Base-by-base conservation (phyloP, 306 rosid species). In the Vigna trinervia region DNA sequence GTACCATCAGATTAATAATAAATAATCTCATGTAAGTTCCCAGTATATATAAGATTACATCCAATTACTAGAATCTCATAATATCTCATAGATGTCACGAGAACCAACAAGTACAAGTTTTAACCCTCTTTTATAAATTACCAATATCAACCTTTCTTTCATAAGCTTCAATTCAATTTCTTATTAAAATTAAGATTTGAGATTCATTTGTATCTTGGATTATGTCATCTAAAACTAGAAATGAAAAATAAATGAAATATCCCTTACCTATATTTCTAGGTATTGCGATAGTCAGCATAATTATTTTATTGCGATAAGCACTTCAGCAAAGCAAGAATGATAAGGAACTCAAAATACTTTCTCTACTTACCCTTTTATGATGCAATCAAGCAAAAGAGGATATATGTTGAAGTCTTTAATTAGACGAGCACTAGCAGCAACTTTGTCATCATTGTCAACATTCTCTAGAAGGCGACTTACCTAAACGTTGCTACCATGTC, bases 341-440 rank as follows among this genome's bases (percentile, higher is more conserved):
- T 63, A 12, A 23, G 74, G 72, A 68, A 34, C 47, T 56, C n/a
- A 48, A 41, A 39, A 71, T 41, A 38, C 30, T 69, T 69, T 65
- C 23, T 53, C 22, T 75, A 78, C 89, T 88, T 84, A 95, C 99
- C 99, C 97, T 51, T 86, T 82, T 50, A 89, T 57, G 67, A 95
- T 91, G 82, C 96, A 92, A 86, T 92, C 92, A 26, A 95, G 91
- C 88, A 95, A 84, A 65, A 89, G 90, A 41, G 97, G 90, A 86
- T 90, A 92, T 65, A 95, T 67, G 79, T 80, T 83, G 70, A 75
- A 50, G 75, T 88, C 93, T 60, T 67, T 20, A 77, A 95, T 82
- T 73, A 90, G 90, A 80, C 45, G 82, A 72, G 79, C 71, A 80
- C 45, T 85, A 69, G 79, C 71, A 39, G 90, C 79, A 84, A 81